A percentile compares a stretch with the other conserved stretches of the same genome.
Conservation (phyloP, 106 monocot species). For the Dendrobium chrysotoxum region DNA sequence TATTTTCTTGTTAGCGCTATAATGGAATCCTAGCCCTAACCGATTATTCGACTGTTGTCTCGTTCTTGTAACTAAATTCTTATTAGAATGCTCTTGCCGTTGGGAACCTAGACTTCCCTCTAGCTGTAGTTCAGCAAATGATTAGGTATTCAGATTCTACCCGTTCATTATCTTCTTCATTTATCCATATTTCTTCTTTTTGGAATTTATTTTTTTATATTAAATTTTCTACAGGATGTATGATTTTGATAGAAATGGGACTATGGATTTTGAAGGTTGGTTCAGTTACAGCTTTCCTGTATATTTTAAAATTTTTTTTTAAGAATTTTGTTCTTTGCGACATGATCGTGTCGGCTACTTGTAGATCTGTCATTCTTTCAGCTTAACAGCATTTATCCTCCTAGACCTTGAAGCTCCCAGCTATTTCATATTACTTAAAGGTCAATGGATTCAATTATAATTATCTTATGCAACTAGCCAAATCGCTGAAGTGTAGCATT, state of each 20-base stretch:
- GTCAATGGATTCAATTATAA: too few relatives aligned
- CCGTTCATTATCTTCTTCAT: neutral
- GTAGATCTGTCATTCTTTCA: too few relatives aligned
- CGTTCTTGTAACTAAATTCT: neutral
- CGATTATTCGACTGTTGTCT: neutral
- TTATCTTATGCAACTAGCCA: too few relatives aligned
- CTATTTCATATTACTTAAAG: too few relatives aligned
- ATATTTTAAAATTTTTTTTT: too few relatives aligned
- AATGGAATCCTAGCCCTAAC: neutral
- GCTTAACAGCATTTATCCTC: too few relatives aligned
- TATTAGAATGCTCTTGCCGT: slow-evolving; percentile 46
- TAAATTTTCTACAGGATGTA: slow-evolving; percentile 52
- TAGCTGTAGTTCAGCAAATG: slow-evolving; percentile 76
- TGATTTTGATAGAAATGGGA: slow-evolving; percentile 68
- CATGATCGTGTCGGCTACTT: too few relatives aligned
- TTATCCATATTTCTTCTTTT: neutral
- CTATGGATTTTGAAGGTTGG: slow-evolving; percentile 69
- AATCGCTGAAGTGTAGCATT: too few relatives aligned
- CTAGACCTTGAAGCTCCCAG: too few relatives aligned
- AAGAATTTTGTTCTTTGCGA: too few relatives aligned
- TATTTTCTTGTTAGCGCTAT: neutral
- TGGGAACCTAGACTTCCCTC: slow-evolving; percentile 55
- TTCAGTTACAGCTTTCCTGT: neutral
- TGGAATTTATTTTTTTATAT: neutral
- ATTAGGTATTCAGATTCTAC: slow-evolving; percentile 36